A percentile compares a stretch with the other conserved stretches of the same genome.
Evolutionary conservation across 306 rosid genomes (phyloP).

Genomic region (Trichosanthes cucumerina): DNA sequence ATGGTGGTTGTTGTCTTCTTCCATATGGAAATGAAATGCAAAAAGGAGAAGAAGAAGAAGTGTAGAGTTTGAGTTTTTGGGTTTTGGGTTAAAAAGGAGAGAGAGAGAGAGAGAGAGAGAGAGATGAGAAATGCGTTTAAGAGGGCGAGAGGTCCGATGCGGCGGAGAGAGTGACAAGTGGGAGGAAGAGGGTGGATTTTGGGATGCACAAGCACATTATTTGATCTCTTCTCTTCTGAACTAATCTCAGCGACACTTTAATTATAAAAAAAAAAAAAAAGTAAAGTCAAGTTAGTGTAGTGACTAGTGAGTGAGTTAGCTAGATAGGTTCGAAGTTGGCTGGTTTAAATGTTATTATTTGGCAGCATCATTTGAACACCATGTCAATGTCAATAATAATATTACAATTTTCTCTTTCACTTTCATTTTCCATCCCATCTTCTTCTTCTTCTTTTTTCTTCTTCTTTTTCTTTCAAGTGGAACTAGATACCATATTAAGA

Average conservation of each 20-base stretch:
- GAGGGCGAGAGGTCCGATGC: conserved; percentile 8
- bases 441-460: too few species aligned
- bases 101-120: conserved; percentile 7
- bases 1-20: conserved; percentile 18
- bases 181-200: conserved; percentile 28
- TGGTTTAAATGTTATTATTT: conserved; percentile 23
- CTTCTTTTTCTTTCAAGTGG: neutral
- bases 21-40: too few species aligned
- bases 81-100: neutral
- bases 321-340: neutral
- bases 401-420: too few species aligned
- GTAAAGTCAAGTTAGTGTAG: neutral
- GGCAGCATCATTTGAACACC: conserved; percentile 23
- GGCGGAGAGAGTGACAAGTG: conserved; percentile 30
- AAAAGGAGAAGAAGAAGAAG: too few species aligned
- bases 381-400: too few species aligned
- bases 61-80: neutral
- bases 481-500: neutral
- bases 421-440: neutral
- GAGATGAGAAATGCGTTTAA: conserved; percentile 9
- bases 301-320: too few species aligned
- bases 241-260: too few species aligned
- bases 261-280: too few species aligned
- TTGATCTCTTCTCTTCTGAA: conserved; percentile 3
- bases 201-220: conserved; percentile 23